Percentiles rank a stretch among this genome's conserved stretches.
phyloP scores from a whole-genome alignment of 1,139 yeast species.

The Saccharomycopsis phalli region DNA sequence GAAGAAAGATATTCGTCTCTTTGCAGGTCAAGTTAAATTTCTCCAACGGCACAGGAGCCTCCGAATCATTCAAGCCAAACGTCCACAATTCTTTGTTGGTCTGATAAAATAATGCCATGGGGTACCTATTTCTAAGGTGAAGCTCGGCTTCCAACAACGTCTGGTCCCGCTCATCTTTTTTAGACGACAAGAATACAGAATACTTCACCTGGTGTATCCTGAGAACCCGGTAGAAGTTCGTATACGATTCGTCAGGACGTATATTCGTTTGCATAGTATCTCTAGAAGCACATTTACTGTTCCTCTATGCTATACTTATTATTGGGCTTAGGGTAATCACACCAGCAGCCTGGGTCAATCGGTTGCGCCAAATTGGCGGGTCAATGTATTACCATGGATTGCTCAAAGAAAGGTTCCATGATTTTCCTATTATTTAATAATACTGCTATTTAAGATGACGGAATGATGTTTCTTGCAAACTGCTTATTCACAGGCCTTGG shows the following conservation, averaged over 20 bases:
- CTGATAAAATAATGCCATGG: conserved; percentile 46
- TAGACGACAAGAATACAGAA: conserved; percentile 14
- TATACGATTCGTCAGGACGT: conserved; percentile 16
- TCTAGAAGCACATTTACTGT: neutral
- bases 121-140: conserved; percentile 41
- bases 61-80: conserved; percentile 35
- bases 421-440: too few relatives aligned
- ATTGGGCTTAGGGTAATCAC: too few relatives aligned
- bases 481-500: too few relatives aligned
- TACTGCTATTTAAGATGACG: too few relatives aligned
- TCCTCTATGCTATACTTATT: too few relatives aligned
- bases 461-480: too few relatives aligned
- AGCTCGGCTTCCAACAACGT: conserved; percentile 52
- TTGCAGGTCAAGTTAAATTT: conserved; percentile 29
- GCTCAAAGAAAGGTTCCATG: too few relatives aligned
- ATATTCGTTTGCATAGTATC: conserved; percentile 10
- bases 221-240: conserved; percentile 18
- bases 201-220: conserved; percentile 17
- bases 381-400: too few relatives aligned
- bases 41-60: conserved; percentile 28
- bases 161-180: conserved; percentile 18
- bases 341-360: too few relatives aligned
- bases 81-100: conserved; percentile 57
- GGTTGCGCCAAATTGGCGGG: too few relatives aligned
- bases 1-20: conserved; percentile 29